Evolutionary conservation across 139 green algal species (phyloP), one percentile per base, ranked within the genome.

Genomic region (Parachlorella kessleri): DNA sequence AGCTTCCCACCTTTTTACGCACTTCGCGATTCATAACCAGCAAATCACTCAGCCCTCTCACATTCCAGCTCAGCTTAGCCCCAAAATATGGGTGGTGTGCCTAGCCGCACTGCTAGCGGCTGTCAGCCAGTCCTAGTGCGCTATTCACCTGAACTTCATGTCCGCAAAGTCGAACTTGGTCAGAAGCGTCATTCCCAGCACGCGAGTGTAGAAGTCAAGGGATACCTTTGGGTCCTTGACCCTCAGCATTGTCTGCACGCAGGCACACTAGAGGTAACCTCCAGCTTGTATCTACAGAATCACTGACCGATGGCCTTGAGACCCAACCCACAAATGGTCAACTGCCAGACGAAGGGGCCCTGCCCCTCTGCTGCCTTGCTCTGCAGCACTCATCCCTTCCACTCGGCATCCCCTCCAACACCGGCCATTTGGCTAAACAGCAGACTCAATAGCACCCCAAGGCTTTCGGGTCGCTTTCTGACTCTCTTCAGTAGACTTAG

Each of bases 181-280:
- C 69, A 96, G 74, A 38, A 95, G 84, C 54, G 59, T 85, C 88
- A 97, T 94, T 66, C 93, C 94, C 65, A 98, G 75, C 18, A 95
- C 84, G 4, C 90, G 80, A 0, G 92, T 97, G 84, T 98, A 98
- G 80, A 98, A 98, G 64, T 95, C 90, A 7, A 98, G 81, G 0
- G 84, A 91, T 4, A 59, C 59, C 38, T 83, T 75, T 1, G 94
- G 92, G 73, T 98, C 94, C 54, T 89, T 92, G 55, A 98, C 91
- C 26, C 94, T 84, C 33, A 94, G 81, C 94, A 97, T 98, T 3
- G 94, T 96, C 90, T 96, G 88, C 55, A 82, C 23, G 23, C 40
- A 24, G 66, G 26, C 18, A 14, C 53, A n/a, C 39, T 24, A 73
- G 23, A 35, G 5, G 33, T 6, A 4, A 72, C n/a, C 6, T 28